A percentile compares a stretch with the other conserved stretches of the same genome.
These are phyloP conservation scores for Pseudocercospora pini-densiflorae DNA, from an alignment of 2,329 filamentous ascomycete species.

Conservation along the genomic window DNA sequence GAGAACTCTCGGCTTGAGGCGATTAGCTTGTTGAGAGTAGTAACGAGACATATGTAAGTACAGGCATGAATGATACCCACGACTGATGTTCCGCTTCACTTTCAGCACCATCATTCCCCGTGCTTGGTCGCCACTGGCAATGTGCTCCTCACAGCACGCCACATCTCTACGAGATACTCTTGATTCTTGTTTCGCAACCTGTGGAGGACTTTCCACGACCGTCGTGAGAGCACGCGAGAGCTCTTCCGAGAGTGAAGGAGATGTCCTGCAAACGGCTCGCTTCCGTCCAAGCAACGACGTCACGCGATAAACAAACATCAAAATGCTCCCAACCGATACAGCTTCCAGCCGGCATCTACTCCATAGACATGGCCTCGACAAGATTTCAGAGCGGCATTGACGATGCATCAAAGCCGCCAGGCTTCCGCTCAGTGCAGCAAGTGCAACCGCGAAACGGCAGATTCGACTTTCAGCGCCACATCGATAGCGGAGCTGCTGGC, in stretches of 20 bases:
- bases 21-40: background rate
- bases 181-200: background rate
- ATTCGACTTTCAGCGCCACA: conserved; percentile 2
- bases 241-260: background rate
- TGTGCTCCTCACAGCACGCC: background rate
- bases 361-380: conserved; percentile 11
- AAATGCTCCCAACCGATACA: background rate
- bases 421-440: background rate
- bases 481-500: background rate
- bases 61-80: background rate
- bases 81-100: background rate
- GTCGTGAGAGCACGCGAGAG: too few species aligned
- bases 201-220: too few species aligned
- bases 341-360: background rate
- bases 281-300: conserved; percentile 4
- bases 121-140: background rate
- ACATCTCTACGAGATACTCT: background rate
- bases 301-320: background rate
- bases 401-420: background rate
- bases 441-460: background rate
- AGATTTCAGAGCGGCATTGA: conserved; percentile 8
- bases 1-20: background rate
- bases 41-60: background rate
- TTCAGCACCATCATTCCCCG: background rate
- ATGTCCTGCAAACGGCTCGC: conserved; percentile 7